Base-by-base conservation (phyloP, 805 yeast species). In the Pichia californica region DNA sequence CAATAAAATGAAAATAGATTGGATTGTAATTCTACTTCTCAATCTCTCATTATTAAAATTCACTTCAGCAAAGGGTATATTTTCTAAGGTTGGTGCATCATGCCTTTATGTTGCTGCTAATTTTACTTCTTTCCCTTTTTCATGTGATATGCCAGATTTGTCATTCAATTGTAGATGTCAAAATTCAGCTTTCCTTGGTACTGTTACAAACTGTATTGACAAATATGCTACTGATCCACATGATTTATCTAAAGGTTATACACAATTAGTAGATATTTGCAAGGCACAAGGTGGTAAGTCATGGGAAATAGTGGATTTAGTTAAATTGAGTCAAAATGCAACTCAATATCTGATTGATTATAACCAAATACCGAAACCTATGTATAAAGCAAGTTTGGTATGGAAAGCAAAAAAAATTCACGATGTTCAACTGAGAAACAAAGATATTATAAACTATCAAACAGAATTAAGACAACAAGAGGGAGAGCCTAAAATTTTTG, bases 51-150 rank as follows among this genome's bases (percentile, higher is more conserved):
- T 30, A 3, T n/a, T 26, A 7, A 11, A 31, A 7, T 14, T 6
- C 3, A 35, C 20, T 16, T 15, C 19, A 35, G 53, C 62, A 15
- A 50, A 55, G 32, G 68, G 68, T 7, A 54, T 64, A 9, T 55
- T 65, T 14, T 62, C 61, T 44, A 54, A 53, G 19, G 56, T 58
- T 36, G 71, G 69, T 13, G 68, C 68, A 4, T 54, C 70, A 4
- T 67, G 71, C 50, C 42, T 64, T 3, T 56, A 53, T 44, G 52
- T 61, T 14, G 63, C 67, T 11, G 61, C 58, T 40, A 64, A 65
- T 40, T 47, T 60, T 18, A 57, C 66, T 3, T 46, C 52, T 7
- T 59, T 55, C 38, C 66, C 67, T 19, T 63, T 64, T 42, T 56
- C 62, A 40, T 66, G 69, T 49, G 30, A 44, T 27, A 40, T 51